Base-by-base conservation (phyloP, 371 early-diverging fungal genomes). In the Rhizomucor miehei region DNA sequence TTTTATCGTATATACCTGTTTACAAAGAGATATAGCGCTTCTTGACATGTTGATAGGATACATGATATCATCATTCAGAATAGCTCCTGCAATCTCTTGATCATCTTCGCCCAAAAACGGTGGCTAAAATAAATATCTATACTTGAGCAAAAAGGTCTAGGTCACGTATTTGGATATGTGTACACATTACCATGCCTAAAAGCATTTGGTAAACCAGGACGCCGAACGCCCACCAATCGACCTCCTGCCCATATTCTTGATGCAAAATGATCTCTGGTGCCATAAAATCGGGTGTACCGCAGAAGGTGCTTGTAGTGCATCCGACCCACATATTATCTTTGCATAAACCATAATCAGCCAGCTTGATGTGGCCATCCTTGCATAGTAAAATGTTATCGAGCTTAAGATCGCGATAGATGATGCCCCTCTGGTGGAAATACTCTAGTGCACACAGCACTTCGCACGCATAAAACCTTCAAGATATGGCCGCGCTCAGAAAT, bases 201-300 rank as follows among this genome's bases (percentile, higher is more conserved):
- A 96, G 68, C 96, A 99, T 95, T 78, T 99, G 98, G 67, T 97
- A 99, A 41, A 99, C 85, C 62, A 99, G 71, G 4, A 99, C 97
- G 52, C 99, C 99, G 67, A 98, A 91, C 0, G 99, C 94, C 99
- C 99, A 99, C 95, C 99, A 97, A 75, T 99, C 99, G 0, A 95
- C 97, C 0, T 91, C 89, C 29, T 89, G 86, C 6, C 89, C 92
- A 69, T 99, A 99, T 39, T 86, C 85, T 68, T 93, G 88, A 59
- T 95, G 96, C 39, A 83, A 69, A 16, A 99, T 75, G 38, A 99
- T 94, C 67, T 99, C 99, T 14, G 99, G 99, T 3, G 99, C 99
- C 94, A 99, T 97, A 66, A 95, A 99, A 73, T 99, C 99, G 13
- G 99, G 99, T 16, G 99, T 99, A 37, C 99, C 99, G 72, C 98